Conservation (phyloP, 148 eudicot species). For the Camellia lanceoleosa region DNA sequence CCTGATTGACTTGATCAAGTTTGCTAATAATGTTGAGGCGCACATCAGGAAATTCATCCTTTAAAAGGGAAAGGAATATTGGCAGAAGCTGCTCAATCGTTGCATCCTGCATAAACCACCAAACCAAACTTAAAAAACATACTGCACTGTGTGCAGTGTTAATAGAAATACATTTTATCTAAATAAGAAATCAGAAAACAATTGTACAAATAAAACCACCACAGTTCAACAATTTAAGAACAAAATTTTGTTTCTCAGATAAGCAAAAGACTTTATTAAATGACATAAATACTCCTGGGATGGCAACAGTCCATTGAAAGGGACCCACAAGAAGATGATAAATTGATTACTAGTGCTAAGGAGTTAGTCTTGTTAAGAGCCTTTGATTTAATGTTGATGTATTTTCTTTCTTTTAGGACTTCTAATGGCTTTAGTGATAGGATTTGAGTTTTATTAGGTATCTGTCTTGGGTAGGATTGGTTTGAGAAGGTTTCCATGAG, state of each 20-base stretch:
- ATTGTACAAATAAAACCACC: not conserved
- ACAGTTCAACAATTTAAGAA: not conserved
- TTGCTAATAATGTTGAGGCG: slow-evolving; percentile 98
- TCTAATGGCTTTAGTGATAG: too few relatives aligned
- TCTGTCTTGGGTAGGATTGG: too few relatives aligned
- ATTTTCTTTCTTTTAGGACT: too few relatives aligned
- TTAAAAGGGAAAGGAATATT: slow-evolving; percentile 87
- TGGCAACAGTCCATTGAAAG: too few relatives aligned
- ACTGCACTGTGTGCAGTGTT: not conserved
- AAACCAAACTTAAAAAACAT: slow-evolving; percentile 4
- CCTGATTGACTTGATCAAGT: slow-evolving; percentile 99
- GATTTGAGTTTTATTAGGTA: too few relatives aligned
- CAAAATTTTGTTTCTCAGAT: not conserved
- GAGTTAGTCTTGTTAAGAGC: too few relatives aligned
- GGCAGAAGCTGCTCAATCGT: slow-evolving; percentile 98
- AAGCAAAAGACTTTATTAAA: not conserved
- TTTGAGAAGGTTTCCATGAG: too few relatives aligned
- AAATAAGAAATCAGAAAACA: not conserved
- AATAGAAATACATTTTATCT: not conserved
- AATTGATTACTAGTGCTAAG: too few relatives aligned
- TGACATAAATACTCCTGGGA: not conserved
- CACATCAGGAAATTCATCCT: slow-evolving; percentile 98
- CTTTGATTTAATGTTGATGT: too few relatives aligned
- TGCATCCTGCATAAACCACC: slow-evolving; percentile 70
- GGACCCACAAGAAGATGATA: too few relatives aligned